Evolutionary conservation across 2,329 filamentous ascomycete species (phyloP).

Genomic region (Triangularia verruculosa): DNA sequence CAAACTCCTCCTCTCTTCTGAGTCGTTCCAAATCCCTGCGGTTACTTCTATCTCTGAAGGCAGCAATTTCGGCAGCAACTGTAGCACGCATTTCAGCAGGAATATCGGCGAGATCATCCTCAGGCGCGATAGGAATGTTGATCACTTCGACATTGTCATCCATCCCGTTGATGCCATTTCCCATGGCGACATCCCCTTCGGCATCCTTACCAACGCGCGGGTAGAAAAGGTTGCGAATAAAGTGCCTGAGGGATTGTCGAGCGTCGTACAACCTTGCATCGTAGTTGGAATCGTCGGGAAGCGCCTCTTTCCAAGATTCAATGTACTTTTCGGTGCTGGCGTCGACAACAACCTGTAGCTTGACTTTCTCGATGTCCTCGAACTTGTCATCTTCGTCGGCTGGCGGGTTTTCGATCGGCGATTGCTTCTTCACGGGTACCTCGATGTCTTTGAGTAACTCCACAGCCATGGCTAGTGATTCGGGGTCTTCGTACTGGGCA

Average conservation of each 20-base stretch:
- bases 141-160: slow-evolving; percentile 75
- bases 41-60: slow-evolving; percentile 89
- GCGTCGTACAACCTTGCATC: slow-evolving; percentile 70
- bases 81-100: slow-evolving; percentile 94
- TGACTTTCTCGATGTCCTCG: slow-evolving; percentile 64
- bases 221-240: slow-evolving; percentile 69
- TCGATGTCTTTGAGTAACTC: slow-evolving; percentile 80
- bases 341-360: slow-evolving; percentile 73
- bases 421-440: slow-evolving; percentile 76
- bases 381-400: slow-evolving; percentile 44
- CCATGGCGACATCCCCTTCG: slow-evolving; percentile 69
- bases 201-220: slow-evolving; percentile 58
- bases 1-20: slow-evolving; percentile 85
- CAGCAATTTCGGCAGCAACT: slow-evolving; percentile 88
- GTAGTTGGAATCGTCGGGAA: slow-evolving; percentile 59
- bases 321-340: slow-evolving; percentile 79
- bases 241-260: slow-evolving; percentile 63
- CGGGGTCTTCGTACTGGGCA: slow-evolving; percentile 88
- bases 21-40: slow-evolving; percentile 84
- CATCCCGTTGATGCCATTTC: slow-evolving; percentile 53
- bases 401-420: slow-evolving; percentile 36
- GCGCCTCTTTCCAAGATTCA: slow-evolving; percentile 71
- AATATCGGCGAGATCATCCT: slow-evolving; percentile 94
- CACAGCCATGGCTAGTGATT: slow-evolving; percentile 80
- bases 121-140: slow-evolving; percentile 80